Evolutionary conservation across 1,284 basidiomycete genomes (phyloP).

Genomic region (Vanrija humicola): DNA sequence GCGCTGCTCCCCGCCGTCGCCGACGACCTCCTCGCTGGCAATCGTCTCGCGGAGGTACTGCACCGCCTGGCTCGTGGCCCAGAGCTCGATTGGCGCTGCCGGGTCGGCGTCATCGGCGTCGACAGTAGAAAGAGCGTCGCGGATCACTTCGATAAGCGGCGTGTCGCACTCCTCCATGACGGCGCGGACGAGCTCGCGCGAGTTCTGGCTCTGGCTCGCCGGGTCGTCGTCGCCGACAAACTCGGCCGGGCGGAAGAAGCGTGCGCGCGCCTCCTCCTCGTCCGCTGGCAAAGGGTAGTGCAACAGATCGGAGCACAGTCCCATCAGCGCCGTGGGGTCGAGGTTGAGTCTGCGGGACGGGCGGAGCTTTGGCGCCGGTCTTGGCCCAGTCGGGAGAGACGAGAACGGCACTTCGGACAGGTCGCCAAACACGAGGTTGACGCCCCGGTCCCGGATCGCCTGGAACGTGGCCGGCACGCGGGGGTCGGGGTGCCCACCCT

Average conservation of each 20-base stretch:
- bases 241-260: slow-evolving; percentile 55
- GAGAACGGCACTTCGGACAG: slow-evolving; percentile 29
- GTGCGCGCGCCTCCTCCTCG: slow-evolving; percentile 54
- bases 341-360: slow-evolving; percentile 56
- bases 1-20: slow-evolving; percentile 39
- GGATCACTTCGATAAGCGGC: slow-evolving; percentile 63
- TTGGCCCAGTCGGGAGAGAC: slow-evolving; percentile 60
- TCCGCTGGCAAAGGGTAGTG: slow-evolving; percentile 63
- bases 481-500: slow-evolving; percentile 47
- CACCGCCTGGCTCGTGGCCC: slow-evolving; percentile 70
- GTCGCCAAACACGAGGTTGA: slow-evolving; percentile 67
- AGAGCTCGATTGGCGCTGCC: slow-evolving; percentile 57
- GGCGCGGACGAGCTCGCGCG: slow-evolving; percentile 37
- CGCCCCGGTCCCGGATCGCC: slow-evolving; percentile 20
- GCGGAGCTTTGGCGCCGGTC: slow-evolving; percentile 52
- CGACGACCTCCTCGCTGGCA: slow-evolving; percentile 27
- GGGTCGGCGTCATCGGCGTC: not conserved
- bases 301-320: slow-evolving; percentile 75
- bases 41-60: slow-evolving; percentile 48
- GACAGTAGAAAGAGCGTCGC: slow-evolving; percentile 36
- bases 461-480: slow-evolving; percentile 63
- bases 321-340: slow-evolving; percentile 75
- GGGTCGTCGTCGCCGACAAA: slow-evolving; percentile 13
- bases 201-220: slow-evolving; percentile 38
- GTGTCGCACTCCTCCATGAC: slow-evolving; percentile 63